Conservation (phyloP, 768 basidiomycete genomes). For the Sporobolomyces phaffii region DNA sequence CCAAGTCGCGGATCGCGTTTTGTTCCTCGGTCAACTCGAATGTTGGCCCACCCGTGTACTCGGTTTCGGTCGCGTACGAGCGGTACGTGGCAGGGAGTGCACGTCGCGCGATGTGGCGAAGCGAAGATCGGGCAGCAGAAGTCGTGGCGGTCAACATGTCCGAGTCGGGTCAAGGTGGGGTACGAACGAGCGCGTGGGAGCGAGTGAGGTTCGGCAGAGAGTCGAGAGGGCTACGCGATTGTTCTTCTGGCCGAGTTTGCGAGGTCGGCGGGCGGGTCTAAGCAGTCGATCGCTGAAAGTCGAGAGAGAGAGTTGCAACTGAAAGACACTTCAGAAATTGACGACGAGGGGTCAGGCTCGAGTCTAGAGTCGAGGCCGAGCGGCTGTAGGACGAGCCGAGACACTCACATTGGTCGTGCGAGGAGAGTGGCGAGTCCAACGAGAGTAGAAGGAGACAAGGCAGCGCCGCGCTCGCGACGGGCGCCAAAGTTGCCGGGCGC, state of each 20-base stretch:
- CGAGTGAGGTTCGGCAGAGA: background rate
- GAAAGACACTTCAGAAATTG: background rate
- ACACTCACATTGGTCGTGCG: no score
- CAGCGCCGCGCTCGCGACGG: no score
- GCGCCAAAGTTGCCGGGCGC: no score
- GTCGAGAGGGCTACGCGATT: no score
- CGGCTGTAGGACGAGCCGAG: no score
- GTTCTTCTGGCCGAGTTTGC: no score
- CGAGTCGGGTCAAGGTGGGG: no score
- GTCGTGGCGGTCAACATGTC: conserved; percentile 18
- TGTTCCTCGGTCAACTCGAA: conserved; percentile 48
- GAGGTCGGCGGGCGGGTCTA: no score
- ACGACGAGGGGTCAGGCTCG: background rate
- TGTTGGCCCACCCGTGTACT: conserved; percentile 17
- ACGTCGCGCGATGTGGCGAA: background rate
- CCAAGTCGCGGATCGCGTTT: conserved; percentile 43
- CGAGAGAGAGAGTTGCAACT: background rate
- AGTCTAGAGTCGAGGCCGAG: background rate
- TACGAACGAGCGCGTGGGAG: no score
- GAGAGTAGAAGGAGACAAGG: background rate
- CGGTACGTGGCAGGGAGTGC: background rate
- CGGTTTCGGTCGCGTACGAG: conserved; percentile 13
- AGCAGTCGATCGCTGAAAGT: no score
- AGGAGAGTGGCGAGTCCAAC: background rate
- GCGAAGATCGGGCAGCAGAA: conserved; percentile 6